These are phyloP conservation scores for Neurospora tetraspora DNA, from an alignment of 495 filamentous ascomycete genomes.

Conservation along the genomic window DNA sequence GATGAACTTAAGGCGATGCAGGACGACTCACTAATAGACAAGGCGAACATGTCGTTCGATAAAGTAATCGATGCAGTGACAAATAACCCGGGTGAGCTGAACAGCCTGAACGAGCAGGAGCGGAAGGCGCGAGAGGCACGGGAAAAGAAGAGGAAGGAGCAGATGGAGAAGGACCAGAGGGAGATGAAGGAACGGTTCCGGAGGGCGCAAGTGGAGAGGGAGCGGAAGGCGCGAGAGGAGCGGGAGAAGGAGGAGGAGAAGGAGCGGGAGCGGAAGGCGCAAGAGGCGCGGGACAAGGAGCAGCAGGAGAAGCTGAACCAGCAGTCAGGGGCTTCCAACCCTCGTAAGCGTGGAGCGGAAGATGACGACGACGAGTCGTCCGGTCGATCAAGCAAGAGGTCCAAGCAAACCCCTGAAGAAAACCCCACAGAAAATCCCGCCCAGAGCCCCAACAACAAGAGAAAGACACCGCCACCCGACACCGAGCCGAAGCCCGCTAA, in stretches of 20 bases:
- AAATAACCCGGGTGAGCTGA: not conserved
- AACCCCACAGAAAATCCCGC: not conserved
- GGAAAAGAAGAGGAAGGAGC: not conserved
- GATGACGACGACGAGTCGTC: not conserved
- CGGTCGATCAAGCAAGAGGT: not conserved
- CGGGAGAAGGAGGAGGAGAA: not conserved
- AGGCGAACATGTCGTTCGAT: not conserved
- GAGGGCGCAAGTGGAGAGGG: not conserved
- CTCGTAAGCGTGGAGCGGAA: not conserved
- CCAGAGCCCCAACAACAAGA: not conserved
- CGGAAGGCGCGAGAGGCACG: not conserved
- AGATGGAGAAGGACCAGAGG: not conserved
- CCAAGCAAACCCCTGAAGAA: not conserved
- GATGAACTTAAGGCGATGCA: not conserved
- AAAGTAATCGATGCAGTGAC: not conserved
- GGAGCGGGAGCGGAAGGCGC: not conserved
- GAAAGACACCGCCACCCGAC: not conserved
- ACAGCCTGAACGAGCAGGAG: not conserved
- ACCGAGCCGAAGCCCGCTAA: not conserved
- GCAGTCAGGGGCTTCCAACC: not conserved
- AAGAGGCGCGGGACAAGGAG: not conserved
- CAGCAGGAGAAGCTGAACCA: not conserved
- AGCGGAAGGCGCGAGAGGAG: not conserved
- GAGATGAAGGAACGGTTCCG: not conserved
- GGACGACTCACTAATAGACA: not conserved